These are phyloP conservation scores for Cynara cardunculus DNA, from an alignment of 129 eudicot species.

Conservation along the genomic window DNA sequence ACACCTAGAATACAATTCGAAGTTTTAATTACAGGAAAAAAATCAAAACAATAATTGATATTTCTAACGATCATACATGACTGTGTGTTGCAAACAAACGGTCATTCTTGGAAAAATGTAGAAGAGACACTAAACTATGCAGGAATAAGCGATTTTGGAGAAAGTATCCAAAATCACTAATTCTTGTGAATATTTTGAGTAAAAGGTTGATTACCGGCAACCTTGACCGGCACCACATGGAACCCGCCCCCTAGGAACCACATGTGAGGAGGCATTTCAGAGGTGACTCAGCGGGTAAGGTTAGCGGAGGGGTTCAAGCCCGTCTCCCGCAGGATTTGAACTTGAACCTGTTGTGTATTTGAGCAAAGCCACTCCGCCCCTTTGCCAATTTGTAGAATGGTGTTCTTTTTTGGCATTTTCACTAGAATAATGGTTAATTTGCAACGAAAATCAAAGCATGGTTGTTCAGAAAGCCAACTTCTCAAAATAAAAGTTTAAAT, in stretches of 20 bases:
- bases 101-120: not conserved
- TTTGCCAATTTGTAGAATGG: not conserved
- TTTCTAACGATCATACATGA: not conserved
- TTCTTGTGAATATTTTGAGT: not conserved
- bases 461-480: not conserved
- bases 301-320: too few relatives aligned
- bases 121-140: not conserved
- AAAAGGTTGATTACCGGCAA: not conserved
- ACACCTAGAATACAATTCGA: conserved; percentile 38
- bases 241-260: too few relatives aligned
- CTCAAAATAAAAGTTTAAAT: not conserved
- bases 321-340: too few relatives aligned
- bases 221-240: not conserved
- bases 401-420: not conserved
- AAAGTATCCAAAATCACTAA: not conserved
- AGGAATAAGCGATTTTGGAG: not conserved
- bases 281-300: not conserved
- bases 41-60: not conserved
- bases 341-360: too few relatives aligned
- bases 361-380: not conserved
- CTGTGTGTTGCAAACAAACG: not conserved
- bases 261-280: not conserved
- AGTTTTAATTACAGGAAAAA: not conserved
- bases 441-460: not conserved
- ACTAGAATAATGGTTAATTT: not conserved